Evolutionary conservation across 192 early-diverging fungal species (phyloP).

Genomic region (Backusella parvicylindrica): DNA sequence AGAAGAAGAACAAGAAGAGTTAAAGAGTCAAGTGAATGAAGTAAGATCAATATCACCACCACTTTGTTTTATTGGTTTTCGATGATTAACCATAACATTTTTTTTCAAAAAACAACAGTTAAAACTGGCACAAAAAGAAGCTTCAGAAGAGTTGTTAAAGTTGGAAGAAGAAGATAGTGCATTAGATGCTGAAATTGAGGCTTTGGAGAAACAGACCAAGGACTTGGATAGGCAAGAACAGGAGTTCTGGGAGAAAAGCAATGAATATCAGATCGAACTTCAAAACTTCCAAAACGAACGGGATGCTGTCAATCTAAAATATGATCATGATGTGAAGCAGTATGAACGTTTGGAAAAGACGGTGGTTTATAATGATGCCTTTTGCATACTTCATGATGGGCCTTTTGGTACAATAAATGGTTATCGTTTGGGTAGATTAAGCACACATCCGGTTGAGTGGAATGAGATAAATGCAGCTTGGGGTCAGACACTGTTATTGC

Average conservation of each 20-base stretch:
- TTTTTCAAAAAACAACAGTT: not conserved
- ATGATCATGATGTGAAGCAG: constrained; percentile 71
- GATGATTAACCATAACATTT: not conserved
- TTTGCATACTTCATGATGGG: constrained; percentile 83
- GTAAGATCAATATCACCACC: constrained; percentile 35
- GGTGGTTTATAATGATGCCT: constrained; percentile 94
- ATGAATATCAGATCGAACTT: constrained; percentile 62
- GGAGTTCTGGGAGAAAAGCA: constrained; percentile 72
- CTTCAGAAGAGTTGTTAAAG: constrained; percentile 48
- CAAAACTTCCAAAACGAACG: constrained; percentile 69
- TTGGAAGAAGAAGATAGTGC: constrained; percentile 21
- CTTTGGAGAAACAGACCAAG: constrained; percentile 50
- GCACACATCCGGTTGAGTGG: constrained; percentile 83
- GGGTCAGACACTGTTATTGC: constrained; percentile 84
- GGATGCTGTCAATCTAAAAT: constrained; percentile 74
- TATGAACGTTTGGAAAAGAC: constrained; percentile 85
- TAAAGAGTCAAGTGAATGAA: constrained; percentile 54
- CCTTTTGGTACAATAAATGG: constrained; percentile 94
- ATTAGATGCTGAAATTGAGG: constrained; percentile 35
- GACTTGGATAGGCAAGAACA: constrained; percentile 58
- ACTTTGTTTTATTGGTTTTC: not conserved
- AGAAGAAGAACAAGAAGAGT: constrained; percentile 43
- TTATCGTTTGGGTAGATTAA: constrained; percentile 81
- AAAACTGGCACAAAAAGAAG: constrained; percentile 38
- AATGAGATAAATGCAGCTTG: constrained; percentile 94